phyloP scores from a whole-genome alignment of 2,329 filamentous ascomycete species.

The Aspergillus unguis region DNA sequence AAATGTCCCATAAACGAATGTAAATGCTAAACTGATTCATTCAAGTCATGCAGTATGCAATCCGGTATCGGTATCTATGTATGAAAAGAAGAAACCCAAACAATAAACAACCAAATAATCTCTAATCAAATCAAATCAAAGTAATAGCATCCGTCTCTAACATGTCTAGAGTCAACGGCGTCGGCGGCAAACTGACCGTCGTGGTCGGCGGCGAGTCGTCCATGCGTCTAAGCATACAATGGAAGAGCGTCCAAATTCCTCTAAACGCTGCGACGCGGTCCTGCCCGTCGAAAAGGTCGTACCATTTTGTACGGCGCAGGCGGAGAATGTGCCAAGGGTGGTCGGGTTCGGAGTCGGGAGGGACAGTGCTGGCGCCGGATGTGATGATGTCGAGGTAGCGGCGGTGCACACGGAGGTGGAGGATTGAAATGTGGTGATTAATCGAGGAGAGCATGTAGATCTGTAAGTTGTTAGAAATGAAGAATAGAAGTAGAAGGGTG shows the following conservation, averaged over 20 bases:
- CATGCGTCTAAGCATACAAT: conserved; percentile 47
- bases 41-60: too few relatives aligned
- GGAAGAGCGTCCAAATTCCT: conserved; percentile 57
- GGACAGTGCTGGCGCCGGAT: conserved; percentile 38
- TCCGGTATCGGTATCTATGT: too few relatives aligned
- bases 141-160: too few relatives aligned
- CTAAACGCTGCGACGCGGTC: conserved; percentile 56
- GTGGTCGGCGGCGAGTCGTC: too few relatives aligned
- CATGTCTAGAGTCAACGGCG: too few relatives aligned
- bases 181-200: too few relatives aligned
- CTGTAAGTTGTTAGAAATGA: conserved; percentile 31
- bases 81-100: too few relatives aligned
- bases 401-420: conserved; percentile 57
- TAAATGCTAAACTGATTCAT: too few relatives aligned
- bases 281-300: conserved; percentile 53
- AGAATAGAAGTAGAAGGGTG: background rate
- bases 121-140: too few relatives aligned
- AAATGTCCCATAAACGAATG: too few relatives aligned
- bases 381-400: conserved; percentile 56
- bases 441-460: conserved; percentile 61
- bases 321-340: conserved; percentile 51
- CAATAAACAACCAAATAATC: too few relatives aligned
- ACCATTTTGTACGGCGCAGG: conserved; percentile 57
- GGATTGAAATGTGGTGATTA: conserved; percentile 60
- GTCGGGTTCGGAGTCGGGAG: conserved; percentile 23